Evolutionary conservation across 176 grass and related monocot species (phyloP), one percentile per base, ranked within the genome.

Genomic region (Triticum timopheevii): DNA sequence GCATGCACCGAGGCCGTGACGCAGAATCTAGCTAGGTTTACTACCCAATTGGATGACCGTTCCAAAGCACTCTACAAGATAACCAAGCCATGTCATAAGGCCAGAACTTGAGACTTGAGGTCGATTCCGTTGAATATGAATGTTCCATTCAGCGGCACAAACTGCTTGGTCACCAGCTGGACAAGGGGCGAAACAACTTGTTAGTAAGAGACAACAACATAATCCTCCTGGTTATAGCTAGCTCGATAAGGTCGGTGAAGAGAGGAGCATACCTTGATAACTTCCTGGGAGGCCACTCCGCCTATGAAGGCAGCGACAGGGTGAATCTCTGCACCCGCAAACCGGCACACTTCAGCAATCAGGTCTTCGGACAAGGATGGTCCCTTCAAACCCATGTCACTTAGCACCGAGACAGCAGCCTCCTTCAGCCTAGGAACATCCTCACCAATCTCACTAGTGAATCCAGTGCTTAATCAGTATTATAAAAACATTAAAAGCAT

Each of bases 111-210:
- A 44, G 93, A 98, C 86, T 95, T 95, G 63, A 94, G 96, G 89
- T 96, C 96, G 24, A 98, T 98, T 64, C 96, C 96, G 11, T 98
- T 94, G 82, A 98, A 94, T 85, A 98, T 83, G 78, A 98, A 92
- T 68, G 88, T 96, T 67, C 93, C 93, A 17, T 39, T 80, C 86
- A 98, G 81, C 1, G 96, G 96, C 25, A 96, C 90, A 87, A 98
- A 98, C 88, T 98, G 93, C 71, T 85, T 96, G 61, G 96, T 98
- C 25, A 98, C 82, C 40, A 98, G 88, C 96, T 98, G 90, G 66
- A 89, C 88, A 72, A 72, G 16, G 13, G 61, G 65, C 8, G 20
- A 54, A 77, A 84, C 19, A 81, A 28, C 13, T 38, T 22, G 52
- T 75, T 61, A 80, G 78, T 15, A 24, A 8, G 11, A 22, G 3